Conservation (phyloP, 305 asterid genomes). For the Rubia peregrina region DNA sequence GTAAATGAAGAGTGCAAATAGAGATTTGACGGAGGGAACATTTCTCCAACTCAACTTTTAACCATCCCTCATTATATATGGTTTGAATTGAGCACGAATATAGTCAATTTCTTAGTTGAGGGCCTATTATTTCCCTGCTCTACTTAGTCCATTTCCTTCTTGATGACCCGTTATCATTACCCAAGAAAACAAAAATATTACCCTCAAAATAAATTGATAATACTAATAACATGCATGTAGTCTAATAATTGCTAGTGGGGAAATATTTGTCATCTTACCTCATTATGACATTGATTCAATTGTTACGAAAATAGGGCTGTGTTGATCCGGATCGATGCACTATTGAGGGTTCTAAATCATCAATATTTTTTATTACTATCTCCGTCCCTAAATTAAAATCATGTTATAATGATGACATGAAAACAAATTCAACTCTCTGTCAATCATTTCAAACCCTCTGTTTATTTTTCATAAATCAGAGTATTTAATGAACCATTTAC, state of each 20-base stretch:
- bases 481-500: no score
- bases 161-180: constrained; percentile 27
- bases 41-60: constrained; percentile 3
- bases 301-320: neutral
- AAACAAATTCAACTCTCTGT: no score
- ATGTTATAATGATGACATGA: neutral
- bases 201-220: neutral
- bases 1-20: no score
- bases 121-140: constrained; percentile 19
- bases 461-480: no score
- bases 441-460: no score
- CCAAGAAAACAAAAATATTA: constrained; percentile 7
- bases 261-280: constrained; percentile 2
- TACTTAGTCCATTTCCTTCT: constrained; percentile 15
- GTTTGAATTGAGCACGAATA: constrained; percentile 24
- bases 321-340: constrained; percentile 2
- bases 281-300: neutral
- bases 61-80: constrained; percentile 25
- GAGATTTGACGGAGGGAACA: neutral
- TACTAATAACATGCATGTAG: neutral
- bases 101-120: constrained; percentile 29
- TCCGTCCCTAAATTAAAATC: neutral
- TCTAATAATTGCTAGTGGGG: constrained; percentile 17
- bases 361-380: neutral
- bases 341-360: neutral